Base-by-base conservation (phyloP, 805 yeast genomes). In the Saturnispora ahearnii region DNA sequence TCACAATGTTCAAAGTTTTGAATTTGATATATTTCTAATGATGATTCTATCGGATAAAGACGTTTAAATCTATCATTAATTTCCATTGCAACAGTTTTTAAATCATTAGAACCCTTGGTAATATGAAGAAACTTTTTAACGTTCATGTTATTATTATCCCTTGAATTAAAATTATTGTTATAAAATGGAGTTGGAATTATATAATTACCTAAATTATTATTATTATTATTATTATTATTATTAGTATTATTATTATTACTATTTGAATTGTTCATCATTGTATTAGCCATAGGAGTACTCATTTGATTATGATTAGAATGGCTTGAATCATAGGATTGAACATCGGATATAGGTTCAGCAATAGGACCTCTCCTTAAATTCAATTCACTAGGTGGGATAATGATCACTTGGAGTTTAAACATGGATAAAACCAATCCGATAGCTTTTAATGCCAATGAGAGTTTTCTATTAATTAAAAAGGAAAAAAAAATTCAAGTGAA, bases 1-100 rank as follows among this genome's bases (percentile, higher is more conserved):
- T 87, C 95, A 56, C 90, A 84, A 50, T 74, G 74, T 51, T 78
- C 75, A 40, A 63, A 64, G 62, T 86, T 91, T 59, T 86, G 95
- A 5, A 87, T 64, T 46, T 77, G 75, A n/a, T 73, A 66, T 38
- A 87, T 76, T 5, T 71, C 70, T 18, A 85, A 62, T 1, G 74
- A 73, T 4, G 73, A 77, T 45, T 76, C 81, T 22, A 72, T 72
- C 0, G 93, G 93, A 55, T 87, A 87, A 47, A 86, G 67, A 59
- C 78, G 80, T 32, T 69, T 62, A 59, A 79, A 82, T 52, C 87
- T 72, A 6, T 62, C 62, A n/a, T 68, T 61, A 22, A 86, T 73
- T 49, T 81, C 87, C 4, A 69, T 64, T 15, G 80, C 72, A 13
- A 84, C 73, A 1, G 69, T 68, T 8, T 68, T 63, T 40, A 87